A percentile compares a stretch with the other conserved stretches of the same genome.
Evolutionary conservation across 371 early-diverging fungal species (phyloP).

Genomic region (Capillidium rhysosporum): DNA sequence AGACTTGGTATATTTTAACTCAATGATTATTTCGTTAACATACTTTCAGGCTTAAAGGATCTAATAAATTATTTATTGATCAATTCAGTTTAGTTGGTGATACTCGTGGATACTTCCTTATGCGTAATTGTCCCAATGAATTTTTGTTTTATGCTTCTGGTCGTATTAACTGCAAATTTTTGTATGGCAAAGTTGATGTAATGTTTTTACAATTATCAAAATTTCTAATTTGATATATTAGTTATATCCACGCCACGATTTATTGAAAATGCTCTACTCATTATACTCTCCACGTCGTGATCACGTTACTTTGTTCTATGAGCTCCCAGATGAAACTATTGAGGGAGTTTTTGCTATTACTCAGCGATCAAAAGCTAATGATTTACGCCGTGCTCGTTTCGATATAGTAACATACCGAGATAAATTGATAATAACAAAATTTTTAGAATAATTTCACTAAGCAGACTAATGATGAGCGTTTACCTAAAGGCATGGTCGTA

Average conservation of each 20-base stretch:
- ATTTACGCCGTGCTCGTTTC: neutral
- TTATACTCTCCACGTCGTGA: neutral
- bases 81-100: conserved; percentile 7
- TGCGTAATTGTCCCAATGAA: conserved; percentile 7
- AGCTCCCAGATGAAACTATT: conserved; percentile 1
- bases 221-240: neutral
- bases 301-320: neutral
- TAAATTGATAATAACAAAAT: neutral
- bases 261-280: neutral
- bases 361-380: neutral
- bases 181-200: conserved; percentile 4
- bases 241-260: conserved; percentile 7
- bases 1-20: too few relatives aligned
- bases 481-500: neutral
- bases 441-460: conserved; percentile 4
- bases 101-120: conserved; percentile 4
- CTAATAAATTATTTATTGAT: neutral
- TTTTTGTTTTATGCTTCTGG: conserved; percentile 9
- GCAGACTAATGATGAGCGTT: neutral
- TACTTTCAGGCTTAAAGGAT: conserved; percentile 4
- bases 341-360: conserved; percentile 1
- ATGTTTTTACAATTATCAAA: neutral
- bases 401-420: conserved; percentile 1
- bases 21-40: too few relatives aligned
- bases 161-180: conserved; percentile 4